A percentile compares a stretch with the other conserved stretches of the same genome.
Conservation (phyloP, 768 basidiomycete species). For the Zangia roseola region DNA sequence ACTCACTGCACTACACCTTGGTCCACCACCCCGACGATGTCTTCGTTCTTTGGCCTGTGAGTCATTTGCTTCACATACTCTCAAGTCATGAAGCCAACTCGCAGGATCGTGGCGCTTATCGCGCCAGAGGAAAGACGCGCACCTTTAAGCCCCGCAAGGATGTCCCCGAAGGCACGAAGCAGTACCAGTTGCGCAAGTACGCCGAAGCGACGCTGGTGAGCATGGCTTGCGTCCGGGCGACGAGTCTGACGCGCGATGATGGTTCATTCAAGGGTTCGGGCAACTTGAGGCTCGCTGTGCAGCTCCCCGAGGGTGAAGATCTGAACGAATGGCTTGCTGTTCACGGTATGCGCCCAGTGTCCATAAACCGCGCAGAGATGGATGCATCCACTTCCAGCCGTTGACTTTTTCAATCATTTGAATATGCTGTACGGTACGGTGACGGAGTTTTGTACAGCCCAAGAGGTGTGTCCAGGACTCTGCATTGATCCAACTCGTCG, state of each 20-base stretch:
- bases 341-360: conserved; percentile 68
- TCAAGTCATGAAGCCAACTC: conserved; percentile 10
- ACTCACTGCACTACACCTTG: conserved; percentile 7
- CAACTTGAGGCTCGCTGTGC: conserved; percentile 88
- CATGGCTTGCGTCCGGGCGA: background rate
- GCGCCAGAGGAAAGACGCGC: conserved; percentile 78
- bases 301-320: conserved; percentile 96
- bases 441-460: conserved; percentile 94
- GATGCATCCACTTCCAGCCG: conserved; percentile 53
- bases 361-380: background rate
- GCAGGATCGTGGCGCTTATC: conserved; percentile 9
- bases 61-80: conserved; percentile 26
- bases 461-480: conserved; percentile 62
- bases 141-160: conserved; percentile 97
- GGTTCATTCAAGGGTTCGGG: conserved; percentile 75
- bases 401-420: conserved; percentile 99
- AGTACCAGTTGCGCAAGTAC: conserved; percentile 97
- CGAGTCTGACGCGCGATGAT: conserved; percentile 10
- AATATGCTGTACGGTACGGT: conserved; percentile 99
- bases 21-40: conserved; percentile 47
- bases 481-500: conserved; percentile 3
- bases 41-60: conserved; percentile 87
- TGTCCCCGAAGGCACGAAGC: conserved; percentile 94
- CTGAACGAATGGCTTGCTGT: conserved; percentile 99
- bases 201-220: conserved; percentile 89